Evolutionary conservation across 2,329 filamentous ascomycete species (phyloP), one percentile per base, ranked within the genome.

Genomic region (Neofusicoccum ribis): DNA sequence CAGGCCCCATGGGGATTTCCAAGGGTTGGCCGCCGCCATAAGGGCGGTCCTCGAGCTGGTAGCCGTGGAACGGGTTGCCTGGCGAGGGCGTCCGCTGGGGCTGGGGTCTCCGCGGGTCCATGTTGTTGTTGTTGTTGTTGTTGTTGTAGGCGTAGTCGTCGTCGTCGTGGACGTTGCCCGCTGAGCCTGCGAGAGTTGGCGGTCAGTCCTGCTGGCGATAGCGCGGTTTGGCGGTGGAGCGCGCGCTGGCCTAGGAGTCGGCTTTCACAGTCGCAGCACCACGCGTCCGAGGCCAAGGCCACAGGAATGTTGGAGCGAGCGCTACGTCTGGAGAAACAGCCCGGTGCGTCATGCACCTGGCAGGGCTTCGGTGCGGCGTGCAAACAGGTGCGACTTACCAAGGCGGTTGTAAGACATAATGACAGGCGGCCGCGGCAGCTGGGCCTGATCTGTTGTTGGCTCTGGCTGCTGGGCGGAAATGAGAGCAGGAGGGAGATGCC

Each of bases 41-140:
- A 8, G 89, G 88, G 69, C 88, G 86, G 76, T 96, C 91, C 50
- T 95, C 89, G 52, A 96, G 85, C 75, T 96, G 91, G 77, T 97
- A 96, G 69, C 89, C 87, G 71, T 89, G 86, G 15, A 90, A 80
- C 34, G 90, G 91, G 69, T 91, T 89, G 56, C 88, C 89, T 39
- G 92, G 91, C 52, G 92, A 95, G 62, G 91, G 91, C 65, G 91
- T 87, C 70, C 89, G 87, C 76, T 82, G 74, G 58, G 76, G 87
- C 76, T 82, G 74, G 60, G 76, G 73, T 69, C 76, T 83, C 70
- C 83, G 84, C 64, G 84, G 83, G 70, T 86, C 81, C 83, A 88
- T 82, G 63, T 43, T 54, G 41, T 69, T 66, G 67, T 23, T 23
- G 23, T 23, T 23, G 23, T 23, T 23, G 23, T 23, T 23, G 70